Evolutionary conservation across 208 protist genomes (phyloP), one percentile per base, ranked within the genome.

Genomic region (Crithidia acanthocephali): DNA sequence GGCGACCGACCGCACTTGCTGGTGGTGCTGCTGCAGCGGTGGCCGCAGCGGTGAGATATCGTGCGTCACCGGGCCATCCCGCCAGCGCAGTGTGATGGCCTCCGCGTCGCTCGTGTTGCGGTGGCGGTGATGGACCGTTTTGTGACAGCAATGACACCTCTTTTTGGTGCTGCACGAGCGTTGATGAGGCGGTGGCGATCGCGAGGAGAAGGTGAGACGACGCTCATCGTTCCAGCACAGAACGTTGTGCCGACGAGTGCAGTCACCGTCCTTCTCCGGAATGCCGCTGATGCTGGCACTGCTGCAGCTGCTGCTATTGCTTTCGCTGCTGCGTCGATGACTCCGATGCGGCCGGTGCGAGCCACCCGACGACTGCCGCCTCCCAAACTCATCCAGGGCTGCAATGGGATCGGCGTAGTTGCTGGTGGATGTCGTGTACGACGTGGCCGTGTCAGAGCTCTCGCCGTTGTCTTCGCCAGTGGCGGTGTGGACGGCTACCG

Each of bases 401-500:
- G 64, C 65, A 2, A 61, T 22, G 4, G 72, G 72, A 30, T 71
- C 72, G 25, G 51, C 59, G 52, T 78, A 65, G 59, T 53, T 53
- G 58, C 61, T 67, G 44, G 76, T 88, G 42, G 74, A 61, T 4
- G 86, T 95, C 13, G 90, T 95, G 74, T 88, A 90, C 6, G 90
- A 88, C 4, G 86, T 95, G 44, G 76, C 81, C 3, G 70, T 82
- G 62, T 87, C 79, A 0, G 81, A 89, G 23, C 74, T 75, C 47
- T 82, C 77, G 30, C 74, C 73, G 44, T 81, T 74, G 30, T 87
- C 76, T 2, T 76, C 76, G 4, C 72, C 66, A 28, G 72, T 60
- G 2, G 44, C 33, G 2, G 62, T 45, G 69, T 50, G 33, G 35
- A 44, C 30, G 0, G 62, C 47, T 13, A 35, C 32, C 33, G 47